phyloP scores from a whole-genome alignment of 208 protist species.

The Leishmania guyanensis region DNA sequence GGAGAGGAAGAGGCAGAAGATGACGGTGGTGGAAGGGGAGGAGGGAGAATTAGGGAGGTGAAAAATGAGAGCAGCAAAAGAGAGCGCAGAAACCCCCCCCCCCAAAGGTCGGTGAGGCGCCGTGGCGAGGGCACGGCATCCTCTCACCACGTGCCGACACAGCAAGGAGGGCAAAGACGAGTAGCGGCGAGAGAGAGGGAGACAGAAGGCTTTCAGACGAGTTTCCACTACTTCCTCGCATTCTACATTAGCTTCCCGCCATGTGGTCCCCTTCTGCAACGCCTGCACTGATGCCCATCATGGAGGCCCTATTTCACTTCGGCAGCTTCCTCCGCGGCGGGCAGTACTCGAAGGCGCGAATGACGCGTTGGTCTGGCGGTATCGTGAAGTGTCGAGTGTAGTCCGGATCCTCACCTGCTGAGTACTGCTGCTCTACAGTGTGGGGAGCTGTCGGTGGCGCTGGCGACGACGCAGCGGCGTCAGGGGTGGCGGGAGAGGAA shows the following conservation, averaged over 20 bases:
- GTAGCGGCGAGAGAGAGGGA: too few species aligned
- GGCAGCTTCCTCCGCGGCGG: slow-evolving; percentile 30
- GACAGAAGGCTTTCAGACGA: too few species aligned
- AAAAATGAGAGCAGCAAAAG: too few species aligned
- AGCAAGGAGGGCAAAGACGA: too few species aligned
- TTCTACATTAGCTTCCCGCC: not conserved
- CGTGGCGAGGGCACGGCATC: too few species aligned
- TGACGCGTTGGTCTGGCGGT: slow-evolving; percentile 49
- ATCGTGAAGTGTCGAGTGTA: slow-evolving; percentile 42
- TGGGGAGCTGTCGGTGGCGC: not conserved
- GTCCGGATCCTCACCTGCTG: slow-evolving; percentile 22
- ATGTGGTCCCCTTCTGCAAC: not conserved
- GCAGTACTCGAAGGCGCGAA: slow-evolving; percentile 67
- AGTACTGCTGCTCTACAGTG: not conserved
- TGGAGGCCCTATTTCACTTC: not conserved
- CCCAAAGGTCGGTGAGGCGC: too few species aligned
- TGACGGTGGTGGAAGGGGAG: too few species aligned
- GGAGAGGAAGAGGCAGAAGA: too few species aligned
- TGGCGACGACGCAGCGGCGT: not conserved
- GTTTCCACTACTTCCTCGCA: not conserved
- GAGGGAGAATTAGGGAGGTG: too few species aligned
- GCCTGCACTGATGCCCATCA: not conserved
- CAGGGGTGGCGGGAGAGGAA: not conserved
- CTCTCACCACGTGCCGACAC: too few species aligned
- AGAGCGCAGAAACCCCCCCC: too few species aligned